Base-by-base conservation (phyloP, 148 eudicot genomes). In the Rhododendron mucronatum region DNA sequence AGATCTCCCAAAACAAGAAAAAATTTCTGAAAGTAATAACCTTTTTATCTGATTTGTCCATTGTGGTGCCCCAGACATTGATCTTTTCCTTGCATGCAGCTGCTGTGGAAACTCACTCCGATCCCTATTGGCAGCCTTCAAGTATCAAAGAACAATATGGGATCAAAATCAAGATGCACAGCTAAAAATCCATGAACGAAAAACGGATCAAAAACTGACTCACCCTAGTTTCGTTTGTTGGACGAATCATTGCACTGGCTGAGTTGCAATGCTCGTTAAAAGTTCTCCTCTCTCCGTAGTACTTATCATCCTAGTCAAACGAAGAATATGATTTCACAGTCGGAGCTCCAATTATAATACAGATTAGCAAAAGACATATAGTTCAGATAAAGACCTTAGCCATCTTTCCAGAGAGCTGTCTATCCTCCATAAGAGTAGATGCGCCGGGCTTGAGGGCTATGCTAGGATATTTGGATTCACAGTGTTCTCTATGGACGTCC, bases 101-200 rank as follows among this genome's bases (percentile, higher is more conserved):
- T 89, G 89, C 85, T 74, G 88, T 44, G 88, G 77, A 85, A 85
- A 86, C 48, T 94, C 96, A 77, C 93, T 90, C 89, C 87, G 90
- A 45, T 69, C 89, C 88, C 93, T 89, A 86, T 96, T 92, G 73
- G 85, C 90, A 88, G 88, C 94, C 96, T 96, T 87, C 77, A 88
- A 81, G 86, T 47, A 59, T 69, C 82, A 23, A 86, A 51, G 71
- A 74, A n/a, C 87, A 82, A 86, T 7, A 47, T 10, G 59, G 39
- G 48, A 77, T 83, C 75, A 77, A 20, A 45, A 75, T 20, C 82
- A 89, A 85, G 37, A 51, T 63, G n/a, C n/a, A 48, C 33, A 47
- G 45, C 74, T 41, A 53, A 26, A 82, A 63, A 6, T 69, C 41
- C 18, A 50, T 61, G 67, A 53, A 9, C 23, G 2, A 37, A 8